Evolutionary conservation across 2,329 filamentous ascomycete species (phyloP).

Genomic region (Didymella sp.): DNA sequence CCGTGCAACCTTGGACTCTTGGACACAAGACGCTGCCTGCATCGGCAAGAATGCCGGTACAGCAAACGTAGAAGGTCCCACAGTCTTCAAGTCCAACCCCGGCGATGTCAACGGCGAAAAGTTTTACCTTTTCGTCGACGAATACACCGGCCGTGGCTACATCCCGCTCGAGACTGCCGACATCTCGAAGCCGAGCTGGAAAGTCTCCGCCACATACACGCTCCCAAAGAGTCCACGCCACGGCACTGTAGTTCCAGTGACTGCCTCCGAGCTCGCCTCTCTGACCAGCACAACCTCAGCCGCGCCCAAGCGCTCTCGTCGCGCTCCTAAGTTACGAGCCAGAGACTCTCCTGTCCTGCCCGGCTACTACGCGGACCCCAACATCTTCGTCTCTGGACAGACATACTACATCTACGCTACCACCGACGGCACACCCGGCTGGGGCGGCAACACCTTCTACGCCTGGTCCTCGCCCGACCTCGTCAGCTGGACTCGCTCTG

Average conservation of each 20-base stretch:
- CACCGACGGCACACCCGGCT: constrained; percentile 36
- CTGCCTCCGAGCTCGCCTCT: constrained; percentile 53
- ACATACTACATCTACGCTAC: constrained; percentile 41
- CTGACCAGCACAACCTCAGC: constrained; percentile 31
- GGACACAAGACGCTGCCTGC: constrained; percentile 57
- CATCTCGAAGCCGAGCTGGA: constrained; percentile 59
- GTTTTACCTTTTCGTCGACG: constrained; percentile 64
- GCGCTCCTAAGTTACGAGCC: not conserved
- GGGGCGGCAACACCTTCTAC: constrained; percentile 40
- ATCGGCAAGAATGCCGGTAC: constrained; percentile 61
- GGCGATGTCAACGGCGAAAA: constrained; percentile 60
- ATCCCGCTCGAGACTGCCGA: constrained; percentile 61
- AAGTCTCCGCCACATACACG: constrained; percentile 55
- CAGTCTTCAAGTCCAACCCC: constrained; percentile 60
- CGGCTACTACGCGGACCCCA: constrained; percentile 39
- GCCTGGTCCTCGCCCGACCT: constrained; percentile 38
- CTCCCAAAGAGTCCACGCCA: constrained; percentile 61
- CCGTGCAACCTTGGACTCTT: constrained; percentile 52
- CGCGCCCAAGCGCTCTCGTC: not conserved
- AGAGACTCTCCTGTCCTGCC: constrained; percentile 33
- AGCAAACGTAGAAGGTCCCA: constrained; percentile 59
- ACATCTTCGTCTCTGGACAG: constrained; percentile 35
- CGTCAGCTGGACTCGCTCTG: constrained; percentile 34
- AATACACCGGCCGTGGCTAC: constrained; percentile 60
- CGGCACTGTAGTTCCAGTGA: constrained; percentile 62